Percentiles rank a stretch among this genome's conserved stretches.
Conservation (phyloP, 1,284 basidiomycete species). For the Violaceomyces palustris region DNA sequence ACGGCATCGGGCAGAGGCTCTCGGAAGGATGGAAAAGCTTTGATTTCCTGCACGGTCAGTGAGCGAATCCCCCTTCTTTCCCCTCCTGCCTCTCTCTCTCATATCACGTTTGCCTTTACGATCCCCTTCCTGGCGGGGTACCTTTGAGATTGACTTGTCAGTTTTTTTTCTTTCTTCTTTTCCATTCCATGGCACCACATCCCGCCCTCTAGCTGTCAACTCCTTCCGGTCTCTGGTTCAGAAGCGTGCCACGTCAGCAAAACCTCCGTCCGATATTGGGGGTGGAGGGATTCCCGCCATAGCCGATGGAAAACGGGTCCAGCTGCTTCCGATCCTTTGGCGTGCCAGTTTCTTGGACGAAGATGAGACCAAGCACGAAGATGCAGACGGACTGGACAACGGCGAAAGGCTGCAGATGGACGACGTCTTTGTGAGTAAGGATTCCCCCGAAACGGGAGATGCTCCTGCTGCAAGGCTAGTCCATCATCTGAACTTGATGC, state of each 20-base stretch:
- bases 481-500: too few species aligned
- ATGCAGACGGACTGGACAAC: slow-evolving; percentile 31
- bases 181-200: too few species aligned
- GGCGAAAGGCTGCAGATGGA: slow-evolving; percentile 54
- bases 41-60: slow-evolving; percentile 24
- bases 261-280: slow-evolving; percentile 32
- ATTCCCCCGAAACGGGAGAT: too few species aligned
- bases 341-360: slow-evolving; percentile 56
- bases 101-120: too few species aligned
- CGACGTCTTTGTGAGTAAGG: slow-evolving; percentile 14
- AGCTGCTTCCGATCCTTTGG: slow-evolving; percentile 61
- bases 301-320: slow-evolving; percentile 53
- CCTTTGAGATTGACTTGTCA: too few species aligned
- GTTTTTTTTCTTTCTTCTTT: too few species aligned
- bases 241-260: slow-evolving; percentile 25
- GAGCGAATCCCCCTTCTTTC: too few species aligned
- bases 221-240: slow-evolving; percentile 28
- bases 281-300: slow-evolving; percentile 27
- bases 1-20: slow-evolving; percentile 47
- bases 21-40: slow-evolving; percentile 27
- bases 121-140: too few species aligned
- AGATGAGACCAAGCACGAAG: slow-evolving; percentile 40
- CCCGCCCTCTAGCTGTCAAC: slow-evolving; percentile 37
- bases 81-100: too few species aligned
- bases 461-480: too few species aligned